A percentile compares a stretch with the other conserved stretches of the same genome.
Conservation (phyloP, 495 filamentous ascomycete genomes). For the Alectoria sarmentosa region DNA sequence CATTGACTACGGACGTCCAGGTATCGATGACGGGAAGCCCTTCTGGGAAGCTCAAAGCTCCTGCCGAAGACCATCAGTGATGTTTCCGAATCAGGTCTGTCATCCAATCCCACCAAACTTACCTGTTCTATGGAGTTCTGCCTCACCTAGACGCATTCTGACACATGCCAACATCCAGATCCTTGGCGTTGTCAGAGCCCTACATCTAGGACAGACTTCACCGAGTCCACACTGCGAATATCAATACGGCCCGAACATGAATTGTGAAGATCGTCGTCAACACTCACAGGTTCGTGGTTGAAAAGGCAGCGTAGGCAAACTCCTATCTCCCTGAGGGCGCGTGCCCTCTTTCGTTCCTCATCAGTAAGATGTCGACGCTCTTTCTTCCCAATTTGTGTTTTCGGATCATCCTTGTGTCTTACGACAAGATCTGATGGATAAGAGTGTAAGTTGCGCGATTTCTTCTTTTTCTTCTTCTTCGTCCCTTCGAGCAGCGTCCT, state of each 20-base stretch:
- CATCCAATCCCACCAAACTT: not conserved
- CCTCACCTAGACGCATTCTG: conserved; percentile 1
- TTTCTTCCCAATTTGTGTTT: too few relatives aligned
- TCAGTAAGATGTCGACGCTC: not conserved
- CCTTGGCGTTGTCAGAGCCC: not conserved
- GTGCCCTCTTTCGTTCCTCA: not conserved
- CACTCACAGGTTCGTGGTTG: not conserved
- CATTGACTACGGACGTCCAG: not conserved
- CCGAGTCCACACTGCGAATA: not conserved
- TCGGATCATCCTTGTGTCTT: too few relatives aligned
- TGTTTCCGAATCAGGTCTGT: too few relatives aligned
- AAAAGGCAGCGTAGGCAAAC: not conserved
- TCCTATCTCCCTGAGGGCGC: not conserved
- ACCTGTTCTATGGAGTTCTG: not conserved
- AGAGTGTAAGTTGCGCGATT: too few relatives aligned
- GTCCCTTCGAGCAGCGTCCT: too few relatives aligned
- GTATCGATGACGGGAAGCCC: not conserved
- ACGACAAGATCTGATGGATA: too few relatives aligned
- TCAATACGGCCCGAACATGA: not conserved
- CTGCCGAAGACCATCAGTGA: not conserved
- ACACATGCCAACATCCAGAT: not conserved
- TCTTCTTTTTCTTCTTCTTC: too few relatives aligned
- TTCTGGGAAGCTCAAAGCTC: conserved; percentile 1
- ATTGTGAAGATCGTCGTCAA: too few relatives aligned
- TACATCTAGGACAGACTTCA: not conserved